These are phyloP conservation scores for Arachis hypogaea DNA, from an alignment of 306 rosid genomes.

Conservation along the genomic window DNA sequence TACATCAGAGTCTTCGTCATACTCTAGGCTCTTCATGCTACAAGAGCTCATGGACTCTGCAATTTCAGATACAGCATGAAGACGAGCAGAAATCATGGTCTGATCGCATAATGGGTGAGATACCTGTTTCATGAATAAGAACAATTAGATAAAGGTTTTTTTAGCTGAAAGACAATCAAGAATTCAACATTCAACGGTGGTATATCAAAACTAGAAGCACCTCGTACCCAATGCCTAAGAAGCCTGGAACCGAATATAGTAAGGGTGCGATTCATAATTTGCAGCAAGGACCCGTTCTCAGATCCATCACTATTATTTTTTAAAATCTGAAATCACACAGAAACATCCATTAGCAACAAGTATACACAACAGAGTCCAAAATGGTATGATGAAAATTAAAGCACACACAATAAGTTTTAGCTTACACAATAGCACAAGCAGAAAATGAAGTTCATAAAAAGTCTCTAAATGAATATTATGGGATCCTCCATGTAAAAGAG, in stretches of 20 bases:
- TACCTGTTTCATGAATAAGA: conserved; percentile 65
- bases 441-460: conserved; percentile 21
- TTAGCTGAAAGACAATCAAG: not conserved
- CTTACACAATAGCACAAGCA: conserved; percentile 11
- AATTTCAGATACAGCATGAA: conserved; percentile 88
- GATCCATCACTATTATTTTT: conserved; percentile 86
- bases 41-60: conserved; percentile 82
- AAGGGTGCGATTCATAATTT: conserved; percentile 78
- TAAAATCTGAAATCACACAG: conserved; percentile 60
- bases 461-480: not conserved
- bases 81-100: conserved; percentile 80
- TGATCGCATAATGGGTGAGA: conserved; percentile 84
- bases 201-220: conserved; percentile 22
- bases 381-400: conserved; percentile 6
- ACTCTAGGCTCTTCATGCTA: conserved; percentile 46
- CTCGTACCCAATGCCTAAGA: conserved; percentile 86
- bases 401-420: conserved; percentile 29
- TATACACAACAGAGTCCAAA: conserved; percentile 22
- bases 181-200: conserved; percentile 27
- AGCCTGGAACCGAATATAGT: conserved; percentile 93
- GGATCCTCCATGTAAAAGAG: conserved; percentile 18
- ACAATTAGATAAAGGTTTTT: conserved; percentile 33
- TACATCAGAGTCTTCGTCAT: conserved; percentile 46
- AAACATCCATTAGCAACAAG: conserved; percentile 28
- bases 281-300: conserved; percentile 86